These are phyloP conservation scores for Tephrocybe sp. DNA, from an alignment of 768 basidiomycete genomes.

Conservation along the genomic window DNA sequence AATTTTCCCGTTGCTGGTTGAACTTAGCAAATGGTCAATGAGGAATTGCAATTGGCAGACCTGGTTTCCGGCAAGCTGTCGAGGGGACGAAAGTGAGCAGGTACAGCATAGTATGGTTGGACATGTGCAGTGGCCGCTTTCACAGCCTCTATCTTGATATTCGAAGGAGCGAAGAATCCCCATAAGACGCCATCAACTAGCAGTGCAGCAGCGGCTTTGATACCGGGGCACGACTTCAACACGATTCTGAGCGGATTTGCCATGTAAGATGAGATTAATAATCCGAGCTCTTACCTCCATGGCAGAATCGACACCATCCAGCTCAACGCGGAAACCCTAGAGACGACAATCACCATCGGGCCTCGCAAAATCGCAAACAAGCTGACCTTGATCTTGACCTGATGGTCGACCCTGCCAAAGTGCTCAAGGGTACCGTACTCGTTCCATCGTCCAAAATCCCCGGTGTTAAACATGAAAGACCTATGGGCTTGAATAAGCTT, in stretches of 20 bases:
- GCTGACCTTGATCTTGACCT: conserved; percentile 52
- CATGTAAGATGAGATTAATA: no score
- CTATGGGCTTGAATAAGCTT: neutral
- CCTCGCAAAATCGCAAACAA: no score
- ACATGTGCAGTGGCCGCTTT: conserved; percentile 42
- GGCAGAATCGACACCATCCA: conserved; percentile 58
- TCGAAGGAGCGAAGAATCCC: conserved; percentile 51
- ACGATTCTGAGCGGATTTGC: neutral
- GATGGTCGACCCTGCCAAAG: conserved; percentile 58
- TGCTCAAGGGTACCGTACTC: conserved; percentile 54
- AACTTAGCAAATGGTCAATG: neutral
- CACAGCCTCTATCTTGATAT: conserved; percentile 36
- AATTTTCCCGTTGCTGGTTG: conserved; percentile 46
- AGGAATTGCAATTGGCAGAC: conserved; percentile 28
- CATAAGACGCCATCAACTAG: conserved; percentile 53
- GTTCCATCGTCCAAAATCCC: conserved; percentile 52
- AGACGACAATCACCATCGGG: no score
- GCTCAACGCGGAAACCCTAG: conserved; percentile 58
- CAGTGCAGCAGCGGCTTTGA: conserved; percentile 50
- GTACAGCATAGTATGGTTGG: conserved; percentile 61
- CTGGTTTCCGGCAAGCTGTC: conserved; percentile 51
- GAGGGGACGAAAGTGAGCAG: conserved; percentile 42
- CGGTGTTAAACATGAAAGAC: conserved; percentile 57
- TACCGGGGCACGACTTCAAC: neutral
- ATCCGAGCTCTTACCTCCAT: conserved; percentile 63